Evolutionary conservation across 148 eudicot species (phyloP).

Genomic region (Agrostemma githago): DNA sequence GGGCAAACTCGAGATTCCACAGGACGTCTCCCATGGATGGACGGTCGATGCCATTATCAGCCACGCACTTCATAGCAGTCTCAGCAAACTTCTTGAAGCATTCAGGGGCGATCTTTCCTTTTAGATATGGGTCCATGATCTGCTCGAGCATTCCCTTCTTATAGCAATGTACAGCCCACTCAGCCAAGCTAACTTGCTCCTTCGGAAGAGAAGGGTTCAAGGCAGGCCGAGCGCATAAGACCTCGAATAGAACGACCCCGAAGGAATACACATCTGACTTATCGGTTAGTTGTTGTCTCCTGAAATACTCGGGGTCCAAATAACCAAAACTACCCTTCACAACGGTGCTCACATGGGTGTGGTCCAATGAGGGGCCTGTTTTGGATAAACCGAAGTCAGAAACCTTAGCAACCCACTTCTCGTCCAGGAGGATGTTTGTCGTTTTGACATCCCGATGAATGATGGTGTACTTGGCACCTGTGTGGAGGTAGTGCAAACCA

Average conservation of each 20-base stretch:
- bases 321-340: conserved; percentile 98
- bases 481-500: conserved; percentile 92
- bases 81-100: conserved; percentile 88
- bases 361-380: conserved; percentile 80
- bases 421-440: conserved; percentile 84
- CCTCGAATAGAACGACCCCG: conserved; percentile 88
- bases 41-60: conserved; percentile 82
- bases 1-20: conserved; percentile 95
- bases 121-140: conserved; percentile 72
- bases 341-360: conserved; percentile 91
- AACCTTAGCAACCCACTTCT: conserved; percentile 96
- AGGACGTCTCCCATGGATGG: conserved; percentile 98
- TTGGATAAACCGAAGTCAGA: conserved; percentile 93
- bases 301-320: conserved; percentile 92
- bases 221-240: conserved; percentile 92
- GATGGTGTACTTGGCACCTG: conserved; percentile 91
- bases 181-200: conserved; percentile 93
- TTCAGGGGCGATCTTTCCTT: conserved; percentile 88
- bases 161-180: conserved; percentile 87
- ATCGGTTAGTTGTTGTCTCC: conserved; percentile 84
- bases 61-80: conserved; percentile 90
- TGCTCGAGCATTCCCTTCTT: conserved; percentile 84
- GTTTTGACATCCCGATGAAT: conserved; percentile 98
- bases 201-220: conserved; percentile 88
- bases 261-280: conserved; percentile 94